phyloP scores from a whole-genome alignment of 805 yeast genomes.

The Yarrowia sp. region DNA sequence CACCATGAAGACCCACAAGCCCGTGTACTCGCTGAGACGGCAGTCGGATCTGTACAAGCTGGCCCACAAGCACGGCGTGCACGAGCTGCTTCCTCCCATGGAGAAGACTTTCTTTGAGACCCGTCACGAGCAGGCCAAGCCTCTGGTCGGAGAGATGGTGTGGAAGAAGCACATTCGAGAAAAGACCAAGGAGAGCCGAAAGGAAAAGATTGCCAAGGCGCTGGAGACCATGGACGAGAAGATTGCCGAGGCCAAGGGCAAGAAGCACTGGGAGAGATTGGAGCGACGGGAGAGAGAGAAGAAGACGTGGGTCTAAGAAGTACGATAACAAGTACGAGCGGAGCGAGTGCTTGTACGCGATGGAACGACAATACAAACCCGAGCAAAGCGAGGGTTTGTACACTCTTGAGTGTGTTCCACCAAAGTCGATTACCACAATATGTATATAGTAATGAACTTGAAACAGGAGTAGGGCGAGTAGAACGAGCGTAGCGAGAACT shows the following conservation, averaged over 20 bases:
- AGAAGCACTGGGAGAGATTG: conserved; percentile 44
- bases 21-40: conserved; percentile 79
- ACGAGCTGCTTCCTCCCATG: conserved; percentile 75
- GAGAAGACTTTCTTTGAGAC: conserved; percentile 79
- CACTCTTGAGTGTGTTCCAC: no score
- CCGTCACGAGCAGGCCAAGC: conserved; percentile 70
- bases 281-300: conserved; percentile 38
- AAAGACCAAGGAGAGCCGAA: conserved; percentile 57
- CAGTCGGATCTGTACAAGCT: conserved; percentile 83
- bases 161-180: conserved; percentile 35
- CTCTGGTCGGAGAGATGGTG: conserved; percentile 64
- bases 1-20: conserved; percentile 76
- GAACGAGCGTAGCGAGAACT: neutral
- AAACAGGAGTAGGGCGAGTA: neutral
- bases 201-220: conserved; percentile 66
- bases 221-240: conserved; percentile 69
- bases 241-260: conserved; percentile 69
- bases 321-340: neutral
- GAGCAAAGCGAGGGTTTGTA: no score
- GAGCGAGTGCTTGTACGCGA: neutral
- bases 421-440: no score
- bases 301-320: conserved; percentile 20
- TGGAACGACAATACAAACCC: neutral
- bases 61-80: conserved; percentile 81
- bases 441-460: conserved; percentile 16